Evolutionary conservation across 2,329 filamentous ascomycete species (phyloP).

Genomic region (Sphaceloma murrayae): DNA sequence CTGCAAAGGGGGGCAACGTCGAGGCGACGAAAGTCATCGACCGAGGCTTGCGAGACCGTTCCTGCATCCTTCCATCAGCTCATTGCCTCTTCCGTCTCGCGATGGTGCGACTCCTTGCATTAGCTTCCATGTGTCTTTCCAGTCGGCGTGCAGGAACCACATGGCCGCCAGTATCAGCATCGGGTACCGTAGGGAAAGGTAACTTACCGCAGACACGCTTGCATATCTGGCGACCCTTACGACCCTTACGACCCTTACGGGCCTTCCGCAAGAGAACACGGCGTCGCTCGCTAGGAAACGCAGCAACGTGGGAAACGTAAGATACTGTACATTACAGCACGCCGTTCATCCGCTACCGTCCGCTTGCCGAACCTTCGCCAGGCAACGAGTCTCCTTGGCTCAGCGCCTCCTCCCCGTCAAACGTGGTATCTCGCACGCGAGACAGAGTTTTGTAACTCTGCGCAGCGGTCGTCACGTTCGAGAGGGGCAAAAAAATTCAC

Average conservation of each 20-base stretch:
- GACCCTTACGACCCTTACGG: too few relatives aligned
- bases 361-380: background rate
- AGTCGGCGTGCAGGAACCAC: constrained; percentile 2
- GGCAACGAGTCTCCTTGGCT: constrained; percentile 1
- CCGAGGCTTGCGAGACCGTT: background rate
- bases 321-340: too few relatives aligned
- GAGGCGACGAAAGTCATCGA: too few relatives aligned
- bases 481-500: too few relatives aligned
- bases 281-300: constrained; percentile 1
- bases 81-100: background rate
- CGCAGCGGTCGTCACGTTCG: too few relatives aligned
- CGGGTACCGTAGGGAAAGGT: too few relatives aligned
- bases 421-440: too few relatives aligned
- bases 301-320: background rate
- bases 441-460: constrained; percentile 2
- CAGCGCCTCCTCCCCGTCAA: too few relatives aligned
- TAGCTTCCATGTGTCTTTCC: background rate
- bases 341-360: constrained; percentile 1
- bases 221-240: too few relatives aligned
- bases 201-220: too few relatives aligned
- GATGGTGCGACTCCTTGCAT: background rate
- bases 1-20: too few relatives aligned
- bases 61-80: constrained; percentile 8
- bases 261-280: too few relatives aligned
- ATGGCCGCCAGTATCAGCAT: constrained; percentile 6